Base-by-base conservation (phyloP, 306 rosid species). In the Lithocarpus polystachyus region DNA sequence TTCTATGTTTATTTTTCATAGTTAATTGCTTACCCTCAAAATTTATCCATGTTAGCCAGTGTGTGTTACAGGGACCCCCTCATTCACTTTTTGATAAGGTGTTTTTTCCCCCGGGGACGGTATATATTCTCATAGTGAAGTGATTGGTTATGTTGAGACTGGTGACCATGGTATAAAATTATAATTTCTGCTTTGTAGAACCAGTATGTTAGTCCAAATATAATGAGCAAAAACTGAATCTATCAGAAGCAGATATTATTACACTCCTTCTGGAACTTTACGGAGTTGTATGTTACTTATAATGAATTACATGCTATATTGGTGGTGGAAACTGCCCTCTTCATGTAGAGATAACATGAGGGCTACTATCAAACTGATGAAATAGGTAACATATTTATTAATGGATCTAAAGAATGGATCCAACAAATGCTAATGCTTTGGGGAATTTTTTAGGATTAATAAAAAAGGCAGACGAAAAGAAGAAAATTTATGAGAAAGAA, bases 31-130 rank as follows among this genome's bases (percentile, higher is more conserved):
- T 65, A 68, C 72, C 37, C 24, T 68, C 60, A 55, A 51, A 51
- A 56, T 13, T 79, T 80, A 6, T 72, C 72, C 26, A 33, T 77
- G 35, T 56, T 77, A 45, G 20, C 84, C 75, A 65, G 70, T 75
- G 57, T 15, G 75, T 37, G 31, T 69, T 70, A 37, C 64, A 61
- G 33, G 72, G 74, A 14, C 71, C 35, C 10, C 2, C 48, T 4
- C 51, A 67, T 33, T 22, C 48, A 67, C 71, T 7, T 40, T 8
- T 40, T 31, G 35, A 13, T 19, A 3, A 28, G 22, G 18, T 48
- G 14, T 26, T 28, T 55, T 15, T 17, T 31, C n/a, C 19, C 29
- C 19, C 3, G 2, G 11, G 31, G 35, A 19, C 73, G n/a, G 20
- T 51, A 80, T 70, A 55, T 64, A 15, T 71, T 45, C 68, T 75